Evolutionary conservation across 2,329 filamentous ascomycete species (phyloP), one percentile per base, ranked within the genome.

Genomic region (Botryosphaeria agaves): DNA sequence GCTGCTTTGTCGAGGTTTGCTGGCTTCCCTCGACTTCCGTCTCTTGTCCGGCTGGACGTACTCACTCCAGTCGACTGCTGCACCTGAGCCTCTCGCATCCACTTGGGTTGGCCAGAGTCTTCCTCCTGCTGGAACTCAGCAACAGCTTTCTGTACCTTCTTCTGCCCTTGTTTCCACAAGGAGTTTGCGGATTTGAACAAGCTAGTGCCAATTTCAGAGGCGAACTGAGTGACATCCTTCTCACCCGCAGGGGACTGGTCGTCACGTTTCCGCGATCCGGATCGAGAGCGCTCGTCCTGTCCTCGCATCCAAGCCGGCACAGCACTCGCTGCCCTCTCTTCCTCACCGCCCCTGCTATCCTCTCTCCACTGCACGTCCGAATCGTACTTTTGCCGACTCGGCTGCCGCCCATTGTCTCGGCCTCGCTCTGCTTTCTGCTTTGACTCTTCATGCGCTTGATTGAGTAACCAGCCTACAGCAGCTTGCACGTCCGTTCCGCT

Each of bases 131-230:
- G 70, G 35, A 95, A 79, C 11, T 98, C 89, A 6, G 84, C 75
- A 19, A 95, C 80, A 4, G 83, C 87, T 52, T 89, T 83, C 45
- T 92, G 83, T 34, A 95, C 70, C 49, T 82, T 85, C 55, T 93
- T 98, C 47, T 85, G 82, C 0, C 87, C 76, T 3, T 79, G 81
- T 49, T 93, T 98, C 89, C 89, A 98, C 1, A 95, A 57, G 1
- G 82, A 87, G 41, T 91, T 92, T 2, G 89, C 89, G 3, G 85
- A 89, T 51, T 98, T 98, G 52, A 95, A 74, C 8, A 98, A 55
- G 37, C 69, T 91, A 26, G 61, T 82, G 1, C 89, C 81, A 46
- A 95, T 65, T 19, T 85, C 78, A 5, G 82, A 73, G 2, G 87
- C 87, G 26, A 77, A 68, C 45, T 87, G 83, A 11, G 81, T 64